These are phyloP conservation scores for Penicillium sp. DNA, from an alignment of 2,329 filamentous ascomycete genomes.

Conservation along the genomic window DNA sequence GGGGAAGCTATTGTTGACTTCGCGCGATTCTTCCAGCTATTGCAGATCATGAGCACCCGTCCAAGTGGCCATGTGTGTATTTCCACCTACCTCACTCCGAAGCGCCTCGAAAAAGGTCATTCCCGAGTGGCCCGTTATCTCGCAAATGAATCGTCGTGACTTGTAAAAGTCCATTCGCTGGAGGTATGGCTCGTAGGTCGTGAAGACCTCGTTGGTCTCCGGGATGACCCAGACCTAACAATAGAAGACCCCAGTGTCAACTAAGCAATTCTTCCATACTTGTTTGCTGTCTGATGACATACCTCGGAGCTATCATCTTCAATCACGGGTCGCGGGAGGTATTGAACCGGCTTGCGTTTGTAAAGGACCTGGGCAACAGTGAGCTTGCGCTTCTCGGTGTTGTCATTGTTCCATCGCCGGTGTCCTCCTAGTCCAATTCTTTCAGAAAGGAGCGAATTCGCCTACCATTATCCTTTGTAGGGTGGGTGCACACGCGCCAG, in stretches of 20 bases:
- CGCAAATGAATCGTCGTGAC: slow-evolving; percentile 91
- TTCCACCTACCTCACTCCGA: slow-evolving; percentile 75
- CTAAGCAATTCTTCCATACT: slow-evolving; percentile 12
- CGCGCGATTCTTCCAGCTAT: slow-evolving; percentile 75
- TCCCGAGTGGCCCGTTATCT: slow-evolving; percentile 90
- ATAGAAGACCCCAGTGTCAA: neutral
- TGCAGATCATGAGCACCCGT: slow-evolving; percentile 9
- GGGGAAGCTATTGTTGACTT: slow-evolving; percentile 90
- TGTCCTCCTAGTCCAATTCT: neutral
- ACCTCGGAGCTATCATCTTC: slow-evolving; percentile 85
- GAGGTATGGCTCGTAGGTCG: slow-evolving; percentile 84
- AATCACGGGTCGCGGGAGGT: slow-evolving; percentile 69
- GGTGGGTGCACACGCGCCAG: slow-evolving; percentile 23
- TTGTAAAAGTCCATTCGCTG: slow-evolving; percentile 89
- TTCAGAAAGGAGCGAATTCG: slow-evolving; percentile 7
- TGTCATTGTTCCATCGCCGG: neutral
- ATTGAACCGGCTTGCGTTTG: slow-evolving; percentile 92
- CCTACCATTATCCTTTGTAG: slow-evolving; percentile 36
- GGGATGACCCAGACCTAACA: slow-evolving; percentile 85
- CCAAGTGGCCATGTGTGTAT: neutral
- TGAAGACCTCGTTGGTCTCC: slow-evolving; percentile 87
- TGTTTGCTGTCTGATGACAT: slow-evolving; percentile 20
- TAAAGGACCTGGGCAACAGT: slow-evolving; percentile 72
- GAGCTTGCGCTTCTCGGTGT: slow-evolving; percentile 16
- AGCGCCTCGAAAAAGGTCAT: slow-evolving; percentile 91